phyloP scores from a whole-genome alignment of 305 asterid genomes.

The Fraxinus baroniana region DNA sequence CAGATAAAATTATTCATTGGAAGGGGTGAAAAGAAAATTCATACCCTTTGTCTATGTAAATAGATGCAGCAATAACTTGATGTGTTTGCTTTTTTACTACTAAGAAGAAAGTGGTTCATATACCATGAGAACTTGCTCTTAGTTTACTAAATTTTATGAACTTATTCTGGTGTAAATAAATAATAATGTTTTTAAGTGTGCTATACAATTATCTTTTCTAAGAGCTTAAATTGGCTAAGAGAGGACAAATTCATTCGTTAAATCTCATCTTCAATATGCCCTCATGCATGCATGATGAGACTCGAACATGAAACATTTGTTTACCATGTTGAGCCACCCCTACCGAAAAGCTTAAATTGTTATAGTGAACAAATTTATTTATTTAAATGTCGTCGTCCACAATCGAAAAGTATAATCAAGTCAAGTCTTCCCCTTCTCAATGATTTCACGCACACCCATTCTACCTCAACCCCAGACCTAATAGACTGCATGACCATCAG shows the following conservation, averaged over 20 bases:
- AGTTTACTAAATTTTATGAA: background rate
- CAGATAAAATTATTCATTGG: constrained; percentile 35
- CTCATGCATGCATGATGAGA: background rate
- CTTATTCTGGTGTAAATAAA: background rate
- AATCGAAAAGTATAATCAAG: background rate
- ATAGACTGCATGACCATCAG: background rate
- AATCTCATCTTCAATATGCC: background rate
- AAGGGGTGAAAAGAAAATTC: constrained; percentile 30
- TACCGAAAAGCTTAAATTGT: background rate
- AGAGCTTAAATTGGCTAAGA: background rate
- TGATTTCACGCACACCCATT: background rate
- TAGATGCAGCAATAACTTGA: constrained; percentile 23
- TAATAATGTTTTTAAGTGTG: background rate
- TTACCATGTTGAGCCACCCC: background rate
- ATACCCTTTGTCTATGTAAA: constrained; percentile 30
- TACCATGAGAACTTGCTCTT: background rate
- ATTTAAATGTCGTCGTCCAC: background rate
- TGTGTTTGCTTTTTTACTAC: background rate
- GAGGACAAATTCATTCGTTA: background rate
- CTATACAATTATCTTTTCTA: background rate
- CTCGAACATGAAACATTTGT: background rate
- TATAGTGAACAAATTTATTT: background rate
- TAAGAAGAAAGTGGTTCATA: constrained; percentile 11
- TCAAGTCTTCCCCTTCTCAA: background rate
- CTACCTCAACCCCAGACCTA: background rate